Evolutionary conservation across 2,329 filamentous ascomycete species (phyloP).

Genomic region (Diaporthe helianthi): DNA sequence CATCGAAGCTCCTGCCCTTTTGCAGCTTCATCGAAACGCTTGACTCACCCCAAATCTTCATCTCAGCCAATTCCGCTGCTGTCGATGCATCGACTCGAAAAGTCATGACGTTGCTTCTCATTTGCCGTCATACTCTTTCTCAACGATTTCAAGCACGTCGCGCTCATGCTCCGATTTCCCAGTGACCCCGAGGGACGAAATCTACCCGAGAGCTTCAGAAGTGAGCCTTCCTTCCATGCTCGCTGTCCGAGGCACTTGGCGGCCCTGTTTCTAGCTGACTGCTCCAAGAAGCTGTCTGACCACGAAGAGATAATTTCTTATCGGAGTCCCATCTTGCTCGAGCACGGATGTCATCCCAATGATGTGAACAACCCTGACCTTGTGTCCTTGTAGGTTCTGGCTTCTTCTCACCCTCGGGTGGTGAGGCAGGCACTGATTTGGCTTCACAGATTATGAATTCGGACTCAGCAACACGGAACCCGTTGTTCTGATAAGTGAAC

Average conservation of each 20-base stretch:
- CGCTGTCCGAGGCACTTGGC: background rate
- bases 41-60: background rate
- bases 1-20: background rate
- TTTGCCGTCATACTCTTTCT: background rate
- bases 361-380: background rate
- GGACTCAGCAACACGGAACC: background rate
- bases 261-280: background rate
- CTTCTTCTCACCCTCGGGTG: background rate
- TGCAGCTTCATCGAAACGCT: background rate
- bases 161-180: background rate
- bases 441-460: background rate
- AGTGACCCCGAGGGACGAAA: background rate
- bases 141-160: background rate
- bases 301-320: background rate
- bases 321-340: background rate
- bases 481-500: background rate
- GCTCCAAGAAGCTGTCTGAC: background rate
- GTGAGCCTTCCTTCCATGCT: background rate
- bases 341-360: no score
- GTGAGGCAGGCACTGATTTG: background rate
- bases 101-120: background rate
- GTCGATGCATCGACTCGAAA: background rate
- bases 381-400: background rate
- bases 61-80: background rate
- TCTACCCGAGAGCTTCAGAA: no score